Evolutionary conservation across 2,329 filamentous ascomycete species (phyloP).

Genomic region (Phyllosticta ampelicida): DNA sequence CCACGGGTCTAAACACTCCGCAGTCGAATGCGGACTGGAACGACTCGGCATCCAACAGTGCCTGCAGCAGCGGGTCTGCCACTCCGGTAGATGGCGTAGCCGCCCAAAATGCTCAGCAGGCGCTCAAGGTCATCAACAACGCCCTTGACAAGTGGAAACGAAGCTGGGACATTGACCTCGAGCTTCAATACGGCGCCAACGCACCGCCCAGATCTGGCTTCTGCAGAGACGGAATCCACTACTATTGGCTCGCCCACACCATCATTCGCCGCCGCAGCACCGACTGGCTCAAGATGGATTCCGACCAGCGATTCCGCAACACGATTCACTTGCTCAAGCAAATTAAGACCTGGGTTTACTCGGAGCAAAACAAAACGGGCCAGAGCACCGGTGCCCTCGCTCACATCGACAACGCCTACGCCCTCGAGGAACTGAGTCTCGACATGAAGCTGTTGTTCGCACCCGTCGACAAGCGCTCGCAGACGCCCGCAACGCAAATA

Average conservation of each 20-base stretch:
- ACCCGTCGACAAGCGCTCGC: constrained; percentile 35
- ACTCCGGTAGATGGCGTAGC: constrained; percentile 36
- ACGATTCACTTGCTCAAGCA: constrained; percentile 52
- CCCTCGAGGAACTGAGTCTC: constrained; percentile 51
- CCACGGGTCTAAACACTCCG: constrained; percentile 45
- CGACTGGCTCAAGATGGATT: constrained; percentile 41
- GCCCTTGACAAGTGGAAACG: constrained; percentile 63
- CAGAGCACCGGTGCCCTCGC: constrained; percentile 58
- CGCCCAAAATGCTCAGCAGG: constrained; percentile 38
- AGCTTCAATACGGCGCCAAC: constrained; percentile 45
- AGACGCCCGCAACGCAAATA: neutral
- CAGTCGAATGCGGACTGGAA: constrained; percentile 51
- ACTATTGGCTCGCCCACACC: constrained; percentile 58
- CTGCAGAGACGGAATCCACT: constrained; percentile 60
- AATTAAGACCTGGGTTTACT: constrained; percentile 49
- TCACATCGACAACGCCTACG: constrained; percentile 58
- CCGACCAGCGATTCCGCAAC: constrained; percentile 51
- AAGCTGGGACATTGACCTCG: constrained; percentile 61
- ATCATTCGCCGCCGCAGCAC: constrained; percentile 24
- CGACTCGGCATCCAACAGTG: constrained; percentile 21
- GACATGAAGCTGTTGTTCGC: constrained; percentile 63
- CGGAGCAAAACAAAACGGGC: constrained; percentile 53
- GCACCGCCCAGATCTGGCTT: constrained; percentile 46
- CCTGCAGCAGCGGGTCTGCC: constrained; percentile 25
- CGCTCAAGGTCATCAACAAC: constrained; percentile 35